phyloP scores from a whole-genome alignment of 139 green algal genomes.

The Coelastrella sp. region DNA sequence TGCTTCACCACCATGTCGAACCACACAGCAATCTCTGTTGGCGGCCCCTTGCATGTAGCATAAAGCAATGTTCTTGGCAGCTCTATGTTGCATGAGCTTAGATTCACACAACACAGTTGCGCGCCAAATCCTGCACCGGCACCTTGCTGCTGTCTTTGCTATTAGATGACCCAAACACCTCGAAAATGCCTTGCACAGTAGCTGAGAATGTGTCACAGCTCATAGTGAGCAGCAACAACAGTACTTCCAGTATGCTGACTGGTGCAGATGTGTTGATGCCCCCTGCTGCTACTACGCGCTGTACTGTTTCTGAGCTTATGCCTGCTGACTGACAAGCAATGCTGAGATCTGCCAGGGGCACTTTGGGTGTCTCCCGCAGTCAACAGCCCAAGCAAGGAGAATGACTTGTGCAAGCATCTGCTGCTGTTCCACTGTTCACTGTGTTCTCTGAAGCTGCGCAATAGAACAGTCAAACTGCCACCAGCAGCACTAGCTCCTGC shows the following conservation, averaged over 20 bases:
- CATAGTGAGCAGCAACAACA: slow-evolving; percentile 68
- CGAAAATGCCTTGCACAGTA: slow-evolving; percentile 31
- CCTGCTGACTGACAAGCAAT: slow-evolving; percentile 43
- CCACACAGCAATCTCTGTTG: too few species aligned
- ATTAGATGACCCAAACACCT: slow-evolving; percentile 31
- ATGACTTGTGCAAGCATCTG: too few species aligned
- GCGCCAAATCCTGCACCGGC: not conserved
- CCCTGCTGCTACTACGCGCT: slow-evolving; percentile 53
- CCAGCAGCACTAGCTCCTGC: too few species aligned
- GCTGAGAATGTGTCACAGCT: slow-evolving; percentile 20
- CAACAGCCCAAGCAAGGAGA: too few species aligned
- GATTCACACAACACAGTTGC: too few species aligned
- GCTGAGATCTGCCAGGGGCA: slow-evolving; percentile 26
- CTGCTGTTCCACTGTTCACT: too few species aligned
- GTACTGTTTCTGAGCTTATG: slow-evolving; percentile 50
- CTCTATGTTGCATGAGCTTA: too few species aligned
- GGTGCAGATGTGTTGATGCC: slow-evolving; percentile 37
- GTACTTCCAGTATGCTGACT: slow-evolving; percentile 52
- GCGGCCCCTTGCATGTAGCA: too few species aligned
- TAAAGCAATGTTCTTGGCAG: too few species aligned
- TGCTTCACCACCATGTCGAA: too few species aligned
- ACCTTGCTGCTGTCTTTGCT: not conserved
- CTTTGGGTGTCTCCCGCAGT: slow-evolving; percentile 37
- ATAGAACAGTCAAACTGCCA: too few species aligned
- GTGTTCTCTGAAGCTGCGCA: too few species aligned